phyloP scores from a whole-genome alignment of 2,329 filamentous ascomycete species.

The Fusarium oligoseptatum region DNA sequence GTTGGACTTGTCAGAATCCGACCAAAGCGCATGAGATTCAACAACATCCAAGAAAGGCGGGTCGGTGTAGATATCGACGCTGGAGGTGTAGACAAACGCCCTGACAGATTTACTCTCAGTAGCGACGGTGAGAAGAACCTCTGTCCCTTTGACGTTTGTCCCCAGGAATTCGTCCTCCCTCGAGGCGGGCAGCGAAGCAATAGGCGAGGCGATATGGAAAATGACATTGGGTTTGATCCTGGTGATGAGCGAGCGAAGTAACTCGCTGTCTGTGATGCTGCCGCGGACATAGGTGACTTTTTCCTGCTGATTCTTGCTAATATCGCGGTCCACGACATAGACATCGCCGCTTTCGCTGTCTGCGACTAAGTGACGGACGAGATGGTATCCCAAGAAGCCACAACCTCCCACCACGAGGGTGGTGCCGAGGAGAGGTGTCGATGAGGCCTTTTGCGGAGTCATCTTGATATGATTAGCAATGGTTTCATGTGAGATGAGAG shows the following conservation, averaged over 20 bases:
- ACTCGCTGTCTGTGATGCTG: constrained; percentile 41
- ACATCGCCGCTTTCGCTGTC: constrained; percentile 41
- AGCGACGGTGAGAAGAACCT: constrained; percentile 43
- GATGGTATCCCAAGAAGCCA: constrained; percentile 51
- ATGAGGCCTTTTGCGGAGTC: background rate
- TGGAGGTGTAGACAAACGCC: constrained; percentile 52
- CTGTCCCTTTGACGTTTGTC: constrained; percentile 52
- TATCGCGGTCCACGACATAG: constrained; percentile 47
- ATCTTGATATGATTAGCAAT: background rate
- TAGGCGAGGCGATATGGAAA: constrained; percentile 51
- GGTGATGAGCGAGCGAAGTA: constrained; percentile 32
- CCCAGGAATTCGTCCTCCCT: constrained; percentile 35
- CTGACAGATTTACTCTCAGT: constrained; percentile 30
- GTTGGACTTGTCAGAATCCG: constrained; percentile 36
- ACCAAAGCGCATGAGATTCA: constrained; percentile 45
- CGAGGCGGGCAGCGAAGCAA: constrained; percentile 35
- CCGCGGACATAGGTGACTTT: constrained; percentile 44
- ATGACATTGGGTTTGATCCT: constrained; percentile 46
- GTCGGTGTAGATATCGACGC: constrained; percentile 46
- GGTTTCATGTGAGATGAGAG: background rate
- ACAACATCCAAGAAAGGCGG: constrained; percentile 40
- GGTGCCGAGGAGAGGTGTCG: background rate
- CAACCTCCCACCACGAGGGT: constrained; percentile 49
- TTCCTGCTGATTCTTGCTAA: constrained; percentile 40
- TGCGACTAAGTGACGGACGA: constrained; percentile 46